phyloP scores from a whole-genome alignment of 163 green algal genomes.

The Volvox carteri region DNA sequence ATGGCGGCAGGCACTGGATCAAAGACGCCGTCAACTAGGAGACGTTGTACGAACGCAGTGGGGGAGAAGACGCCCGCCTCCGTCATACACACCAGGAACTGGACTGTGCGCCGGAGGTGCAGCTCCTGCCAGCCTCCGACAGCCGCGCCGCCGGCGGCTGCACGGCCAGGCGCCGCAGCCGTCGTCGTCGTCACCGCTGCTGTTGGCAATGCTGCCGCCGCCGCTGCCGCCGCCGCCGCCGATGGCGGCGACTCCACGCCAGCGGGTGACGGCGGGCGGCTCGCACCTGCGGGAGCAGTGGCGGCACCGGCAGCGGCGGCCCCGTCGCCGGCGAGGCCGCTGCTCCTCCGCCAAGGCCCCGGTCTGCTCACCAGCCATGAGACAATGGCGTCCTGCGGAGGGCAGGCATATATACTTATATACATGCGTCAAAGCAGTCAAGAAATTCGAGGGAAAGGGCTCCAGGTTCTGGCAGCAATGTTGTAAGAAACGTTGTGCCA shows the following conservation, averaged over 20 bases:
- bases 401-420: neutral
- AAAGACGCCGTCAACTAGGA: conserved; percentile 43
- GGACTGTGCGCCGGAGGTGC: conserved; percentile 32
- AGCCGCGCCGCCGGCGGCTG: neutral
- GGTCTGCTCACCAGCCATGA: conserved; percentile 35
- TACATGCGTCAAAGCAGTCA: neutral
- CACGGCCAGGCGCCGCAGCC: no score
- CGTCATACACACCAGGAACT: conserved; percentile 33
- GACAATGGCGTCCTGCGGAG: neutral
- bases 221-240: neutral
- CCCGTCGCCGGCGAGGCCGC: neutral
- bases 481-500: neutral
- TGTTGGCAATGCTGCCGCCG: neutral
- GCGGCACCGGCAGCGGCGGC: neutral
- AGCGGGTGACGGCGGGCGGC: neutral
- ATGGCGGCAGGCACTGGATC: neutral
- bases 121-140: conserved; percentile 19
- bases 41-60: neutral
- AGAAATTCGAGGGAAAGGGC: neutral
- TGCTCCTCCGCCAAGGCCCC: neutral
- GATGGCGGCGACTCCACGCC: neutral
- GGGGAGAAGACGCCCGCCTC: conserved; percentile 45
- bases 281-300: neutral
- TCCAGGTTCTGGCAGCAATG: no score
- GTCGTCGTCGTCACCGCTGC: neutral